Base-by-base conservation (phyloP, 768 basidiomycete species). In the Strobilomyces echinocephalus region DNA sequence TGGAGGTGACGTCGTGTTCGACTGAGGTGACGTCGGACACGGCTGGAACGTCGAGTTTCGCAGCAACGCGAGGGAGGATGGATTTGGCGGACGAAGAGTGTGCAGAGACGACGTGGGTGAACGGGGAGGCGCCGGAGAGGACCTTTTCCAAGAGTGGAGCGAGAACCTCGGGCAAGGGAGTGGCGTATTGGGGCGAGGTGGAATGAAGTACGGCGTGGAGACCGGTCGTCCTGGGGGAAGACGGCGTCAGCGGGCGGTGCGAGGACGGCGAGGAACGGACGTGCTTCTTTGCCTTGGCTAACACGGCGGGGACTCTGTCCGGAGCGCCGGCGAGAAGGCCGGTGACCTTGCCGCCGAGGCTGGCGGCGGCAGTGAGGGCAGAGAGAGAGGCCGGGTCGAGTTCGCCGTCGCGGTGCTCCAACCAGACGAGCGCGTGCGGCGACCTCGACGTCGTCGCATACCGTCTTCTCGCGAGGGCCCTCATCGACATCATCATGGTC, bases 71-170 rank as follows among this genome's bases (percentile, higher is more conserved):
- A 38, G 97, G 97, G 52, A 98, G 79, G 57, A 97, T 76, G 33
- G 93, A 91, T 74, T 97, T 97, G 52, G 92, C 91, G 45, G 85
- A 81, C 5, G 95, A 91, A 0, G 95, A 91, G 61, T 97, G 95
- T 11, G 93, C 83, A 26, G 91, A 91, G 48, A 95, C 87, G 60
- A 97, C 80, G 67, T 99, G 95, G 6, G 95, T 95, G 74, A 83
- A 97, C 45, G 78, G 71, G 5, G 79, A 77, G 56, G 76, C 77
- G 43, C 75, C 72, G 20, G 84, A 79, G 5, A 95, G 77, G 28
- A 95, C 63, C 56, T 81, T 81, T 65, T 91, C 84, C 20, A 98
- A 70, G 41, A 97, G 78, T 8, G 94, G 95, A 2, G 94, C 83
- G 48, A 95, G 71, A 2, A 79, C 77, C 74, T 95, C 93, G 12